Percentiles rank a stretch among this genome's conserved stretches.
phyloP scores from a whole-genome alignment of 129 eudicot species.

The Chrysanthemum seticuspe region DNA sequence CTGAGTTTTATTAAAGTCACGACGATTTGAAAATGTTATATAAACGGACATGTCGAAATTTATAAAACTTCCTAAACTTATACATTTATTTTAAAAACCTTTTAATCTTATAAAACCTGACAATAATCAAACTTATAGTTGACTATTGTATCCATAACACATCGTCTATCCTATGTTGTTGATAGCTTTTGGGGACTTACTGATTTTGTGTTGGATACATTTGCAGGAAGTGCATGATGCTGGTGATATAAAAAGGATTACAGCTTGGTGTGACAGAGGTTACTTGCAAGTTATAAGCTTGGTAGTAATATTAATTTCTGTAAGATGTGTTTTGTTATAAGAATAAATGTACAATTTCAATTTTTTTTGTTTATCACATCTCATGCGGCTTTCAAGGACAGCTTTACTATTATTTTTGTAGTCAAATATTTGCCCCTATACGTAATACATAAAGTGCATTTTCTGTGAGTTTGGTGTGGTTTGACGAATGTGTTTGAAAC shows the following conservation, averaged over 20 bases:
- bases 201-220: background rate
- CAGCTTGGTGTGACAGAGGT: conserved; percentile 23
- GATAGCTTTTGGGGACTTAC: too few relatives aligned
- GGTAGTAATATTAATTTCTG: conserved; percentile 19
- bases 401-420: conserved; percentile 6
- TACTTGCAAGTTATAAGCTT: conserved; percentile 14
- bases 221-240: conserved; percentile 74
- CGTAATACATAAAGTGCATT: background rate
- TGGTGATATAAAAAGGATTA: conserved; percentile 44
- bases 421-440: background rate
- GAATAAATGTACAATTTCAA: conserved; percentile 21
- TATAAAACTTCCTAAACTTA: too few relatives aligned
- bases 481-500: background rate
- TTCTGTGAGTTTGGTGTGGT: background rate
- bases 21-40: too few relatives aligned
- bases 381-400: conserved; percentile 23
- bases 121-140: too few relatives aligned
- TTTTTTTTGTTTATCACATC: conserved; percentile 14
- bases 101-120: too few relatives aligned
- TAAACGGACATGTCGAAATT: too few relatives aligned
- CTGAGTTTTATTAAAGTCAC: too few relatives aligned
- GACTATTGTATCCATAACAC: background rate
- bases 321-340: conserved; percentile 25
- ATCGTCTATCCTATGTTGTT: background rate
- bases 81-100: too few relatives aligned